Evolutionary conservation across 108 stramenopile species (phyloP).

Genomic region (Nannochloropsis gaditana): DNA sequence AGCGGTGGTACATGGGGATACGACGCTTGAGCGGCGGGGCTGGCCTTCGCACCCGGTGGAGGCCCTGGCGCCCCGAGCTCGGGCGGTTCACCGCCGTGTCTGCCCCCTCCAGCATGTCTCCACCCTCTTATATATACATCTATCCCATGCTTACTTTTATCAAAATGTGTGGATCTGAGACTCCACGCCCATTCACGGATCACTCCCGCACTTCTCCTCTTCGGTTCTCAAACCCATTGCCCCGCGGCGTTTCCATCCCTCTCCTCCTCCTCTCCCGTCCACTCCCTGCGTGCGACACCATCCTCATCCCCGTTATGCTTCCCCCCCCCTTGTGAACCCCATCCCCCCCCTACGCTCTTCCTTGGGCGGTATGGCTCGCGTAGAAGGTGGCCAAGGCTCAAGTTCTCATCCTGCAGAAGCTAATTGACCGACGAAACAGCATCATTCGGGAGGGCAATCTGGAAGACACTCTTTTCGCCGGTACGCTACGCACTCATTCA

Average conservation of each 20-base stretch:
- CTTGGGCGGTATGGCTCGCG: not conserved
- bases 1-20: not conserved
- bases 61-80: too few species aligned
- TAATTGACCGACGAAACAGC: not conserved
- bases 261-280: not conserved
- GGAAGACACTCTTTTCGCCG: slow-evolving; percentile 8
- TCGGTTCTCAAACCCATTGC: too few species aligned
- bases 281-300: not conserved
- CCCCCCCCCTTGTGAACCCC: not conserved
- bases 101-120: too few species aligned
- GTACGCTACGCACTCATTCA: not conserved
- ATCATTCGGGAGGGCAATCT: not conserved
- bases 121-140: not conserved
- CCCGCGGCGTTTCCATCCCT: not conserved
- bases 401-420: not conserved
- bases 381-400: slow-evolving; percentile 10
- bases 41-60: too few species aligned
- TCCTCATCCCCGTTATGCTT: not conserved
- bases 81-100: too few species aligned
- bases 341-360: not conserved
- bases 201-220: too few species aligned
- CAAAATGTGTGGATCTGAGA: too few species aligned
- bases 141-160: not conserved
- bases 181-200: too few species aligned
- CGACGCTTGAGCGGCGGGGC: not conserved